Evolutionary conservation across 169 alveolate species (phyloP), one percentile per base, ranked within the genome.

Genomic region (Babesia sp.): DNA sequence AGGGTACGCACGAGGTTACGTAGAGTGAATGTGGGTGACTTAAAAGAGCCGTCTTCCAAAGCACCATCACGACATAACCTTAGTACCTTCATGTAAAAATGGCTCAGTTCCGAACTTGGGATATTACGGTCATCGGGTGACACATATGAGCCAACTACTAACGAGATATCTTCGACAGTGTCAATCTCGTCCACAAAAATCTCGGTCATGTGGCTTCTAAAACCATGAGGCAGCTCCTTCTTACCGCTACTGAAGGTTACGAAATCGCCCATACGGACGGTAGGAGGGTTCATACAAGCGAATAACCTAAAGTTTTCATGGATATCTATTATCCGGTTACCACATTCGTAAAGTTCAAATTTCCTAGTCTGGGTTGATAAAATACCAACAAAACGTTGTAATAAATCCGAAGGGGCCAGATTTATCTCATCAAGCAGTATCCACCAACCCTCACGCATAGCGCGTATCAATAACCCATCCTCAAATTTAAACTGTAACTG

Each of bases 251-350:
- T 91, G 85, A 90, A 76, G 93, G 90, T 57, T 90, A 89, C 83
- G 83, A 85, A 37, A 84, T 71, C 92, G 76, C 78, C 41, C 83
- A 68, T 58, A 72, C 71, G 59, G 48, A 78, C 74, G 56, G 86
- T 66, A 18, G 97, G 97, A 22, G 99, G 99, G 82, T 98, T 98
- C 99, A 98, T 97, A 88, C 99, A 97, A 36, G 99, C 98, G 61
- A 98, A 96, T 18, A 98, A 76, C 46, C 99, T 91, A 82, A 98
- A 98, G 71, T 95, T 90, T 31, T 95, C 92, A 67, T 98, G 99
- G 33, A 93, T 91, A 66, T 89, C 85, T 22, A 96, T 90, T 50
- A 58, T 87, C 26, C 90, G 92, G 45, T 91, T 91, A 55, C 96
- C 98, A 57, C 91, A 90, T 63, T 91, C 94, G 54, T 88, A 86